These are phyloP conservation scores for Athelia psychrophila DNA, from an alignment of 1,284 basidiomycete genomes.

Conservation along the genomic window DNA sequence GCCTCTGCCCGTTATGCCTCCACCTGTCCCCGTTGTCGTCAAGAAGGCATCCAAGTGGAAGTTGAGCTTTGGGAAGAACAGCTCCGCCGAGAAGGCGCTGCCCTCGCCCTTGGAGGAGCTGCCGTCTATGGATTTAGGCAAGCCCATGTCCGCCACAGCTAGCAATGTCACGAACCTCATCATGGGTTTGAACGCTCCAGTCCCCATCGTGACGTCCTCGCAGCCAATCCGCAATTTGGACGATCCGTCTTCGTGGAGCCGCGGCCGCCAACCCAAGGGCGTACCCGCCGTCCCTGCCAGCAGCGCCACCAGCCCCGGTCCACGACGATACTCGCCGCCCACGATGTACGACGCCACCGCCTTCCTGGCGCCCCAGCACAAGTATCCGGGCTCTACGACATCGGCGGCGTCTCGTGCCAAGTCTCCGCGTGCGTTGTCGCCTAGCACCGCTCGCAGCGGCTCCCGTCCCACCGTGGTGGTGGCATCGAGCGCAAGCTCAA, in stretches of 20 bases:
- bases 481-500: slow-evolving; percentile 56
- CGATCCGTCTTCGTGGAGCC: slow-evolving; percentile 34
- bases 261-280: slow-evolving; percentile 35
- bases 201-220: slow-evolving; percentile 19
- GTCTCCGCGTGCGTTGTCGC: slow-evolving; percentile 44
- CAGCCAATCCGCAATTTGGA: background rate
- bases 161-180: slow-evolving; percentile 69
- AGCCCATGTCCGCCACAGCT: slow-evolving; percentile 52
- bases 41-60: slow-evolving; percentile 85
- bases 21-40: slow-evolving; percentile 35
- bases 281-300: slow-evolving; percentile 17
- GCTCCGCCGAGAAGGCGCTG: slow-evolving; percentile 30
- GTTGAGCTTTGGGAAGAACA: slow-evolving; percentile 66
- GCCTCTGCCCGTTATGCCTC: slow-evolving; percentile 38
- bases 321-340: background rate
- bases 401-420: slow-evolving; percentile 22
- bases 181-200: slow-evolving; percentile 58
- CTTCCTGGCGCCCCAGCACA: slow-evolving; percentile 10
- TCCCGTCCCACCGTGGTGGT: slow-evolving; percentile 41
- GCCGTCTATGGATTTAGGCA: slow-evolving; percentile 21
- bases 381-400: slow-evolving; percentile 14
- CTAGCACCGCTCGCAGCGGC: slow-evolving; percentile 46
- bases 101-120: slow-evolving; percentile 43
- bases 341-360: slow-evolving; percentile 19
- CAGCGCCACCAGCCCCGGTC: background rate